phyloP scores from a whole-genome alignment of 140 eudicot genomes.

The Cichorium intybus region DNA sequence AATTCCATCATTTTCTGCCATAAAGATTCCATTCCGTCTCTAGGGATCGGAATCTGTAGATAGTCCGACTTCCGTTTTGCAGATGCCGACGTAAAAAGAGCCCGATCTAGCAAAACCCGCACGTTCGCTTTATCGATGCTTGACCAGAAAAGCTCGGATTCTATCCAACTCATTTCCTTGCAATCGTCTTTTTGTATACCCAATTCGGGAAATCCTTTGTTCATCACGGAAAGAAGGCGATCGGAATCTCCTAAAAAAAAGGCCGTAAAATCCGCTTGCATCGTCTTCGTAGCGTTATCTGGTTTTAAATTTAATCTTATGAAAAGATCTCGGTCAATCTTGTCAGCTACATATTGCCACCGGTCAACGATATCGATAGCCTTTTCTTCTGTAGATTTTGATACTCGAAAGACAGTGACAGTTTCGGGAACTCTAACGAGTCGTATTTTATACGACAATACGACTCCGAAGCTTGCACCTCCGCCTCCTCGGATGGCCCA shows the following conservation, averaged over 20 bases:
- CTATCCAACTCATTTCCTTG: constrained; percentile 29
- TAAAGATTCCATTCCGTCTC: constrained; percentile 3
- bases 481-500: constrained; percentile 26
- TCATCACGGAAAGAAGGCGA: constrained; percentile 14
- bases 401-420: constrained; percentile 10
- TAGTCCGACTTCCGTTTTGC: constrained; percentile 21
- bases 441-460: constrained; percentile 5
- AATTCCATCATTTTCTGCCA: constrained; percentile 14
- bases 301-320: constrained; percentile 7
- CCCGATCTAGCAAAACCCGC: constrained; percentile 7
- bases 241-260: constrained; percentile 14
- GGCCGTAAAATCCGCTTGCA: constrained; percentile 1
- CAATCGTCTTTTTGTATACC: constrained; percentile 17
- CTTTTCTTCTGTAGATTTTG: constrained; percentile 10
- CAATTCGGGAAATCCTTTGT: constrained; percentile 18
- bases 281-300: background rate
- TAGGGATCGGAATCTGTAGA: constrained; percentile 10
- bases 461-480: constrained; percentile 25
- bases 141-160: constrained; percentile 16
- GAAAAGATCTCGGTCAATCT: constrained; percentile 20
- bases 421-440: constrained; percentile 14
- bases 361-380: background rate
- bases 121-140: background rate
- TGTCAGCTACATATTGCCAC: constrained; percentile 27
- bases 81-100: background rate